Percentiles rank a stretch among this genome's conserved stretches.
phyloP scores from a whole-genome alignment of 768 basidiomycete genomes.

The Rhodosporidiobolus sp. region DNA sequence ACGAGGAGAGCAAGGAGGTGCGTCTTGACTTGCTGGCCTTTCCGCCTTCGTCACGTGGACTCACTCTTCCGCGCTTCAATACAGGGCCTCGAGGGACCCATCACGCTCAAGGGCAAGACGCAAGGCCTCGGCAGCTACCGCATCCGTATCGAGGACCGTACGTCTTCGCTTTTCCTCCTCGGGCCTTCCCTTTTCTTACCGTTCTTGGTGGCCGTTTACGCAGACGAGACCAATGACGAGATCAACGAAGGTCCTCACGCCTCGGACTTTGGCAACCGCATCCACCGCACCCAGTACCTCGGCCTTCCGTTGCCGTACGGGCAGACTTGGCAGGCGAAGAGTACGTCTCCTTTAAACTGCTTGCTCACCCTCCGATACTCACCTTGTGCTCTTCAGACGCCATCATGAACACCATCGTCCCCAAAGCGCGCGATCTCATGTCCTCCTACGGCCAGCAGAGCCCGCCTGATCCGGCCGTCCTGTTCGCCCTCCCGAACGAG shows the following conservation, averaged over 20 bases:
- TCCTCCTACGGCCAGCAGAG: conserved; percentile 53
- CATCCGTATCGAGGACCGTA: conserved; percentile 74
- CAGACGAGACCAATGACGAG: conserved; percentile 23
- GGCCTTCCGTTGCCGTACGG: conserved; percentile 28
- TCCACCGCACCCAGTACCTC: conserved; percentile 35
- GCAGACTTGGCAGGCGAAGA: conserved; percentile 41
- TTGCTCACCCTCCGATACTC: background rate
- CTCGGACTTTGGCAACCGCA: conserved; percentile 38
- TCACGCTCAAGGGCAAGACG: conserved; percentile 69
- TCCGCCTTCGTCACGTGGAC: background rate
- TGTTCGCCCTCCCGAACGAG: conserved; percentile 73
- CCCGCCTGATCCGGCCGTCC: conserved; percentile 74
- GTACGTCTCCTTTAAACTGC: background rate
- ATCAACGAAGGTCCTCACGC: conserved; percentile 24
- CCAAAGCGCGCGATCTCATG: conserved; percentile 59
- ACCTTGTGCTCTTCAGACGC: conserved; percentile 54
- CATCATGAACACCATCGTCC: conserved; percentile 62
- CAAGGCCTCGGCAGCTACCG: conserved; percentile 78
- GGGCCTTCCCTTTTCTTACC: background rate
- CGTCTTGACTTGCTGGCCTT: conserved; percentile 35
- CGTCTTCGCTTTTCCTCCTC: too few species aligned
- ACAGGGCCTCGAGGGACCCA: conserved; percentile 70
- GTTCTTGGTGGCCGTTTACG: too few species aligned
- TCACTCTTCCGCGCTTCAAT: too few species aligned
- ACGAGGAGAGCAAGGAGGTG: conserved; percentile 71